A percentile compares a stretch with the other conserved stretches of the same genome.
phyloP scores from a whole-genome alignment of 1,139 yeast species.

The Taiozyma onychis region DNA sequence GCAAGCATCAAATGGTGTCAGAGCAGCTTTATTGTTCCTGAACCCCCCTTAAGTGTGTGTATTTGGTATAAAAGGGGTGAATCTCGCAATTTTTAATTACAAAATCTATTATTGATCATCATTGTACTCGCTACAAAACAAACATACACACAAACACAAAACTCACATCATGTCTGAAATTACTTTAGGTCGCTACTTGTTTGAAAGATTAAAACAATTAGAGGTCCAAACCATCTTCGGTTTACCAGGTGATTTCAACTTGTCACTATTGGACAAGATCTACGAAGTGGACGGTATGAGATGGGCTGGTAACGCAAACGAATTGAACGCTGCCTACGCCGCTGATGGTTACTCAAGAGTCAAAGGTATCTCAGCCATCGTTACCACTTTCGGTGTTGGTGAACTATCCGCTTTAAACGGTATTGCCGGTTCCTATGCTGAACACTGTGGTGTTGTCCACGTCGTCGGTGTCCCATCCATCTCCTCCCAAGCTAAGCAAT shows the following conservation, averaged over 20 bases:
- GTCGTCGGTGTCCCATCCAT: slow-evolving; percentile 44
- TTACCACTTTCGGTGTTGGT: slow-evolving; percentile 35
- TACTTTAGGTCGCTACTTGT: slow-evolving; percentile 56
- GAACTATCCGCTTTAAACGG: slow-evolving; percentile 25
- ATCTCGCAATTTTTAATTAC: not conserved
- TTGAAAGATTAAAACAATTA: slow-evolving; percentile 39
- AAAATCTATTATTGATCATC: not conserved
- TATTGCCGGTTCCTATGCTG: slow-evolving; percentile 27
- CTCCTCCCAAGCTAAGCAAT: slow-evolving; percentile 59
- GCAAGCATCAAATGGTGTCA: slow-evolving; percentile 20
- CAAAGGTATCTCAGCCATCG: slow-evolving; percentile 31
- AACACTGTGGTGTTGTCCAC: slow-evolving; percentile 39
- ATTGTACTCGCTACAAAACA: not conserved
- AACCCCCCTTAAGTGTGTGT: not conserved
- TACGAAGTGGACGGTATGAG: slow-evolving; percentile 50
- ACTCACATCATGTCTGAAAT: slow-evolving; percentile 29
- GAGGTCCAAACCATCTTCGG: slow-evolving; percentile 64
- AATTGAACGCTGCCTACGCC: slow-evolving; percentile 65
- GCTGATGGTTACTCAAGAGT: slow-evolving; percentile 74
- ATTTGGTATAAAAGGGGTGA: not conserved
- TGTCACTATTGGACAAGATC: slow-evolving; percentile 59
- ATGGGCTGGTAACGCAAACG: slow-evolving; percentile 62
- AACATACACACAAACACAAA: not conserved
- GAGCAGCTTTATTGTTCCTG: not conserved
- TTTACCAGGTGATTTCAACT: slow-evolving; percentile 76